These are phyloP conservation scores for Dryadomyces sulphureus DNA, from an alignment of 2,329 filamentous ascomycete genomes.

Conservation along the genomic window DNA sequence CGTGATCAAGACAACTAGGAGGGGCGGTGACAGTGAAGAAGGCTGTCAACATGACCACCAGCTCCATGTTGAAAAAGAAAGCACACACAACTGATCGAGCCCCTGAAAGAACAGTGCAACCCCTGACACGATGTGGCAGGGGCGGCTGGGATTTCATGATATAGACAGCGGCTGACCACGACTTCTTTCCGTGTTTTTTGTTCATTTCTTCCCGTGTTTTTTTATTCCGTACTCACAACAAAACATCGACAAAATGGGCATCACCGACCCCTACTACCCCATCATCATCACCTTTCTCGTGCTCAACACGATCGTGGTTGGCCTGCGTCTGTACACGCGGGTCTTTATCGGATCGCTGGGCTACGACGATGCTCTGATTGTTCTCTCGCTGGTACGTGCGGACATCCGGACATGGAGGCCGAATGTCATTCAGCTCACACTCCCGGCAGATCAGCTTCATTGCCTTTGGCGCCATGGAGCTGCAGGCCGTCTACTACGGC, in stretches of 20 bases:
- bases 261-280: slow-evolving; percentile 4
- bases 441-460: background rate
- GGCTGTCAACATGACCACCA: background rate
- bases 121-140: background rate
- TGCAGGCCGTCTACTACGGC: slow-evolving; percentile 4
- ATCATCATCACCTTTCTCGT: slow-evolving; percentile 6
- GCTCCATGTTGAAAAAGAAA: background rate
- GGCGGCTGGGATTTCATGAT: background rate
- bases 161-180: no score
- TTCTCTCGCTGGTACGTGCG: slow-evolving; percentile 2
- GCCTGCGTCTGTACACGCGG: slow-evolving; percentile 2
- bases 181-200: no score
- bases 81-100: background rate
- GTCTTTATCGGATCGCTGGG: background rate
- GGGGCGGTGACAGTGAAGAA: background rate
- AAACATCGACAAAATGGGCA: background rate
- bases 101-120: background rate
- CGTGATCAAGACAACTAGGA: background rate
- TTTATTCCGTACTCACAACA: no score
- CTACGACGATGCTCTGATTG: slow-evolving; percentile 3
- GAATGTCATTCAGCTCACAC: background rate
- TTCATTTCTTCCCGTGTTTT: background rate
- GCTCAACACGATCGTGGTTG: slow-evolving; percentile 2
- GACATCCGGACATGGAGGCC: no score
- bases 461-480: slow-evolving; percentile 2